Evolutionary conservation across 192 early-diverging fungal species (phyloP).

Genomic region (Linnemannia schmuckeri): DNA sequence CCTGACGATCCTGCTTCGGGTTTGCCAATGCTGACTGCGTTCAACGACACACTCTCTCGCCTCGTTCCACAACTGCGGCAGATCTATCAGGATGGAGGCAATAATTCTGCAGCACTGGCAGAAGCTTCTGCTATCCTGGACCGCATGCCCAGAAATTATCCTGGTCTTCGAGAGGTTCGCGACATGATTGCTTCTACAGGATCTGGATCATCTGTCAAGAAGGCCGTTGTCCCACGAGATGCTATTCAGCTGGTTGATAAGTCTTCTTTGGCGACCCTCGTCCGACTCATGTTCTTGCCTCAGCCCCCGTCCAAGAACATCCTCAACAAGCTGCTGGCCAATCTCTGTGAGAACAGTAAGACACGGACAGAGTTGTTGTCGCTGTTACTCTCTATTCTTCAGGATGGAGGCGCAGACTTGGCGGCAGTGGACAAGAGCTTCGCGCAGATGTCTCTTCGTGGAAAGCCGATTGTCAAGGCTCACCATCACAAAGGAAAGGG

Average conservation of each 20-base stretch:
- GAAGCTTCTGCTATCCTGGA: constrained; percentile 63
- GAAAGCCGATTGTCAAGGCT: constrained; percentile 63
- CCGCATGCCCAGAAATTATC: constrained; percentile 29
- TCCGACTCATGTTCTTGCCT: constrained; percentile 90
- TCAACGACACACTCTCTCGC: constrained; percentile 69
- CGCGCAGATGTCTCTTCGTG: constrained; percentile 77
- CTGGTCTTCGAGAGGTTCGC: constrained; percentile 56
- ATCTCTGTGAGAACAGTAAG: constrained; percentile 91
- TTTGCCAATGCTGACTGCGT: constrained; percentile 15
- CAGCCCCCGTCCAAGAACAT: constrained; percentile 77
- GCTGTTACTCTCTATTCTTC: constrained; percentile 87
- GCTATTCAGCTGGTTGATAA: constrained; percentile 87
- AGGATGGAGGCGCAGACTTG: constrained; percentile 84
- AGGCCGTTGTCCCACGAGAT: constrained; percentile 66
- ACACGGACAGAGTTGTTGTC: constrained; percentile 88
- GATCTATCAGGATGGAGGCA: constrained; percentile 63
- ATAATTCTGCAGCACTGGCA: constrained; percentile 57
- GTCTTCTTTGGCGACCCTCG: constrained; percentile 82
- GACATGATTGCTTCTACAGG: constrained; percentile 40
- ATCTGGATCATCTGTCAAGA: constrained; percentile 40
- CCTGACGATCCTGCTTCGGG: not conserved
- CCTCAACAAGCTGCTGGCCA: constrained; percentile 78
- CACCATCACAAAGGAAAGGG: constrained; percentile 49
- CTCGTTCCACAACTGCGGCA: constrained; percentile 69
- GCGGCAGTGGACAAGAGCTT: constrained; percentile 83